Percentiles rank a stretch among this genome's conserved stretches.
Conservation (phyloP, 345 rosid genomes). For the Syzygium aromaticum region DNA sequence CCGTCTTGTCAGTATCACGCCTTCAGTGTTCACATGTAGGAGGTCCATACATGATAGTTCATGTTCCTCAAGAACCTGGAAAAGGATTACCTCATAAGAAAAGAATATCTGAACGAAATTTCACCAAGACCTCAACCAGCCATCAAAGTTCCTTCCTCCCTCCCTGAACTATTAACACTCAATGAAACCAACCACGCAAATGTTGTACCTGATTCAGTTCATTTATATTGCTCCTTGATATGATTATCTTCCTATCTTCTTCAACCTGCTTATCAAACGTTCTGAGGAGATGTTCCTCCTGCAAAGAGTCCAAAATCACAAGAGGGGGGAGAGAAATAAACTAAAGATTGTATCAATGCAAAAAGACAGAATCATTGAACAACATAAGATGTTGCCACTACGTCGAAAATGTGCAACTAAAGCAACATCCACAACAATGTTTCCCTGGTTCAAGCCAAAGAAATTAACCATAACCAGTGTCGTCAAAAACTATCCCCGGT, state of each 20-base stretch:
- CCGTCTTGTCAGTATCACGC: slow-evolving; percentile 61
- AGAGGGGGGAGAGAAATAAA: neutral
- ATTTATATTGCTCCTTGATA: slow-evolving; percentile 71
- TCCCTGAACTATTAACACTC: neutral
- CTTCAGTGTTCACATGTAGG: slow-evolving; percentile 69
- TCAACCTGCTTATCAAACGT: slow-evolving; percentile 84
- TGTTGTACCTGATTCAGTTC: slow-evolving; percentile 69
- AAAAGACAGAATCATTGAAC: neutral
- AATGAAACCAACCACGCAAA: neutral
- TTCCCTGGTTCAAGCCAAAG: neutral
- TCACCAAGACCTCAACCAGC: neutral
- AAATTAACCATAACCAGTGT: neutral
- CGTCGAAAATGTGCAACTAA: neutral
- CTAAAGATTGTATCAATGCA: neutral
- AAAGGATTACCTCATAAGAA: neutral
- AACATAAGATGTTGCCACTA: neutral
- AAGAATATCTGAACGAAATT: neutral
- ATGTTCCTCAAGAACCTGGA: slow-evolving; percentile 91
- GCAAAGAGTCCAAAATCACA: slow-evolving; percentile 7
- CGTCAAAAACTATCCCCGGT: neutral
- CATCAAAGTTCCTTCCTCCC: neutral
- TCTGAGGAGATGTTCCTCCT: slow-evolving; percentile 75
- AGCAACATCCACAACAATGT: neutral
- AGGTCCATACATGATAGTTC: slow-evolving; percentile 73
- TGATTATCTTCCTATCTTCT: slow-evolving; percentile 80